phyloP scores from a whole-genome alignment of 2,329 filamentous ascomycete species.

The Colletotrichum orbiculare region DNA sequence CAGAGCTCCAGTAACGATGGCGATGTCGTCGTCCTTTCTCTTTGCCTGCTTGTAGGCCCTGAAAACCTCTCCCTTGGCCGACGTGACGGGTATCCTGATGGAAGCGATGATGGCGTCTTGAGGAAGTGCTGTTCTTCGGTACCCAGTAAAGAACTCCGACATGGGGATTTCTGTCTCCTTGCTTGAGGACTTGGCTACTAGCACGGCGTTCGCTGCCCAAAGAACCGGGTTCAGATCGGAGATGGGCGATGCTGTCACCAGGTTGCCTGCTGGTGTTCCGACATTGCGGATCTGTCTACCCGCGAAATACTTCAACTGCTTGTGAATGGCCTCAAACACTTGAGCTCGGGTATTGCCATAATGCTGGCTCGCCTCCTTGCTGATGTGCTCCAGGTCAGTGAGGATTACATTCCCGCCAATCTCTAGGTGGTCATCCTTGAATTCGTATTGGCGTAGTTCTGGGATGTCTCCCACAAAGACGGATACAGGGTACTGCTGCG shows the following conservation, averaged over 20 bases:
- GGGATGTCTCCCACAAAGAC: conserved; percentile 94
- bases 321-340: conserved; percentile 89
- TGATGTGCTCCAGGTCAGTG: conserved; percentile 90
- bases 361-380: conserved; percentile 79
- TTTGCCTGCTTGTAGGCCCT: conserved; percentile 96
- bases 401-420: conserved; percentile 93
- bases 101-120: conserved; percentile 86
- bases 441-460: conserved; percentile 84
- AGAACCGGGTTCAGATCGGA: conserved; percentile 96
- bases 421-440: conserved; percentile 85
- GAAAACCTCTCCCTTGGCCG: conserved; percentile 82
- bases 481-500: conserved; percentile 87
- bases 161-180: conserved; percentile 89
- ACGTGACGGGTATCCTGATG: conserved; percentile 84
- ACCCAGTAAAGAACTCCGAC: conserved; percentile 91
- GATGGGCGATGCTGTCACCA: conserved; percentile 94
- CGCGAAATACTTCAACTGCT: conserved; percentile 94
- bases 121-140: conserved; percentile 84
- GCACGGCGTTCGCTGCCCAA: conserved; percentile 83
- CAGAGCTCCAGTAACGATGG: conserved; percentile 91
- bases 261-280: conserved; percentile 94
- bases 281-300: conserved; percentile 96
- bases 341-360: conserved; percentile 80
- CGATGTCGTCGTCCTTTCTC: conserved; percentile 97
- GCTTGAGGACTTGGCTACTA: conserved; percentile 81